These are phyloP conservation scores for Pythium oligandrum DNA, from an alignment of 352 stramenopile genomes.

Conservation along the genomic window DNA sequence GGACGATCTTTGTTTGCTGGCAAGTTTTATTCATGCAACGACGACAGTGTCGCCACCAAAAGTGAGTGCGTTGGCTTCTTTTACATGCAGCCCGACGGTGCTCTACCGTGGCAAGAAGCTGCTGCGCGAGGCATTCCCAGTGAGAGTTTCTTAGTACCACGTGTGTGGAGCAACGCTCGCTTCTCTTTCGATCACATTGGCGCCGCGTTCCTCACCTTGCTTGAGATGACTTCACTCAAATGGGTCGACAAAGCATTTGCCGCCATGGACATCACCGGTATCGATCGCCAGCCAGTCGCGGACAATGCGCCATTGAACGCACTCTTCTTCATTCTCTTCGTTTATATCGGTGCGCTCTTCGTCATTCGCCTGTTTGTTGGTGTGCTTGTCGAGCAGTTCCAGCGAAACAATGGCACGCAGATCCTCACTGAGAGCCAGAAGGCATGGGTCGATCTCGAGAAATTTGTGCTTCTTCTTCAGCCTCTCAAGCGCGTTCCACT, in stretches of 20 bases:
- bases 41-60: conserved; percentile 25
- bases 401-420: conserved; percentile 79
- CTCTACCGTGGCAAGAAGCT: conserved; percentile 43
- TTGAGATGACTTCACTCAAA: conserved; percentile 81
- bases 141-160: conserved; percentile 41
- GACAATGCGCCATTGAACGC: conserved; percentile 42
- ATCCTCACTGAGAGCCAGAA: conserved; percentile 77
- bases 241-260: conserved; percentile 77
- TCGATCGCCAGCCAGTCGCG: conserved; percentile 37
- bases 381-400: conserved; percentile 79
- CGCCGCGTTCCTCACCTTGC: conserved; percentile 50
- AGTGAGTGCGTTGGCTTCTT: conserved; percentile 61
- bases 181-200: conserved; percentile 82
- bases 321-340: conserved; percentile 70
- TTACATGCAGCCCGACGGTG: conserved; percentile 36
- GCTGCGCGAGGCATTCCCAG: conserved; percentile 26
- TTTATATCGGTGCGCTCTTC: conserved; percentile 75
- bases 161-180: conserved; percentile 61
- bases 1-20: conserved; percentile 63
- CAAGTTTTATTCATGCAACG: conserved; percentile 68
- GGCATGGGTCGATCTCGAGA: conserved; percentile 76
- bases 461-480: conserved; percentile 71
- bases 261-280: conserved; percentile 64
- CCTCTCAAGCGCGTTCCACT: conserved; percentile 50
- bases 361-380: conserved; percentile 77